Conservation (phyloP, 106 monocot genomes). For the Apostasia ramifera region DNA sequence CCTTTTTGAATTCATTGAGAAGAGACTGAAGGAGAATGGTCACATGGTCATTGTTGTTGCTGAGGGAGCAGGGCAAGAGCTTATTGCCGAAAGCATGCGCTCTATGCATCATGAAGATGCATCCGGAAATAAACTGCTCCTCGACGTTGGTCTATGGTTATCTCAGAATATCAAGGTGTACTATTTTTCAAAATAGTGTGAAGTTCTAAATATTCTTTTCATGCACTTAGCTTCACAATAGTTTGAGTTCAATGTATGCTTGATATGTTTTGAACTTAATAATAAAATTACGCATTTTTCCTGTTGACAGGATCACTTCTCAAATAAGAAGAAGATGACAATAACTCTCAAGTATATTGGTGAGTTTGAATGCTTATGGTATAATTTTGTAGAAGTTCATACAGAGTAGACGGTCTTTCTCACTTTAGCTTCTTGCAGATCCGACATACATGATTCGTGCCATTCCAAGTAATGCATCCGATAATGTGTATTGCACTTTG, state of each 20-base stretch:
- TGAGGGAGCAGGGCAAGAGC: conserved; percentile 92
- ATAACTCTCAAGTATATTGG: conserved; percentile 93
- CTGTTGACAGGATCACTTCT: conserved; percentile 57
- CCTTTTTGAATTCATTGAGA: conserved; percentile 53
- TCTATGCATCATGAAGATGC: conserved; percentile 56
- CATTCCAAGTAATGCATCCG: conserved; percentile 83
- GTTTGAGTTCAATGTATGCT: not conserved
- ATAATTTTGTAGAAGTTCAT: not conserved
- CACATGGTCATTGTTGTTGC: conserved; percentile 95
- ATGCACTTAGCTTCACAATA: too few relatives aligned
- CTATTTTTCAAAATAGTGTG: not conserved
- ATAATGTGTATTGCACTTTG: conserved; percentile 90
- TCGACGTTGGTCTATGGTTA: conserved; percentile 84
- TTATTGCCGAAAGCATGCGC: conserved; percentile 67
- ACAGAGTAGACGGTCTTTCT: too few relatives aligned
- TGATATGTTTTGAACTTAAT: not conserved
- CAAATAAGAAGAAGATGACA: conserved; percentile 36
- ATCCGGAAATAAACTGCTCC: conserved; percentile 87
- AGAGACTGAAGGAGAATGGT: conserved; percentile 57
- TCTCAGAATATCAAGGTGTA: conserved; percentile 88
- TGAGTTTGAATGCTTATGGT: conserved; percentile 4
- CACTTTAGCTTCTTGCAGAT: conserved; percentile 30
- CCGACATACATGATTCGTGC: conserved; percentile 98
- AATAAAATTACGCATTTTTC: not conserved
- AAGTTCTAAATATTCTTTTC: not conserved